Evolutionary conservation across 1,284 basidiomycete species (phyloP), one percentile per base, ranked within the genome.

Genomic region (Irpex rosettiformis): DNA sequence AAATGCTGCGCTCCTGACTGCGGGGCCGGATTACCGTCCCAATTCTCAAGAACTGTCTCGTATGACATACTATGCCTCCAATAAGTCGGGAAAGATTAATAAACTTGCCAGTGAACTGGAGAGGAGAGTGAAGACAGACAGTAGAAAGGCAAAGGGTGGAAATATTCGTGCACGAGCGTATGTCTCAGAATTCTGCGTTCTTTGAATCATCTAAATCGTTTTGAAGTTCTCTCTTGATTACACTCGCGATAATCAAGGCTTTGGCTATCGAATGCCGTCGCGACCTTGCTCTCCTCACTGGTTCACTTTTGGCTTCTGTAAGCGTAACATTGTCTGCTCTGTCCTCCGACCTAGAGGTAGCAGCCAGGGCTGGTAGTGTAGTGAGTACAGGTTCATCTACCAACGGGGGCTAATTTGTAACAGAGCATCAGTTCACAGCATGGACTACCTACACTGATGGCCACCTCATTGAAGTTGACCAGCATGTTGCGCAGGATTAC

Each of bases 371-470:
- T 5, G 93, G 94, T 7, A 89, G 83, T 67, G 83, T 94, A 61
- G 93, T 93, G 69, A 67, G 90, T 81, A 51, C 16, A 47, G 10
- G 21, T 18, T 28, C 7, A 52, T 25, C 2, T 10, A 25, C 40
- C 3, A 1, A 8, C 33, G 5, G 7, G 11, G 45, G 49, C 52
- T 13, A 58, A 54, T 11, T 11, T 49, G 27, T 27, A 6, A 3
- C 22, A 42, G 13, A 29, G 16, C 22, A 22, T n/a, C 68, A 94
- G 88, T 96, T 98, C 68, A 91, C 89, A 11, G 89, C 94, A 0
- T 94, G 94, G 84, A 89, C 93, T n/a, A 95, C 93, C 4, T 96
- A 89, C 67, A 93, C 94, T 6, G 89, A 95, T 65, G 93, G 94
- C 0, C 83, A 86, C 56, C 76, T 89, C 40, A 86, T 94, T 62